Percentiles rank a stretch among this genome's conserved stretches.
phyloP scores from a whole-genome alignment of 139 green algal genomes.

The Haematococcus sp. region DNA sequence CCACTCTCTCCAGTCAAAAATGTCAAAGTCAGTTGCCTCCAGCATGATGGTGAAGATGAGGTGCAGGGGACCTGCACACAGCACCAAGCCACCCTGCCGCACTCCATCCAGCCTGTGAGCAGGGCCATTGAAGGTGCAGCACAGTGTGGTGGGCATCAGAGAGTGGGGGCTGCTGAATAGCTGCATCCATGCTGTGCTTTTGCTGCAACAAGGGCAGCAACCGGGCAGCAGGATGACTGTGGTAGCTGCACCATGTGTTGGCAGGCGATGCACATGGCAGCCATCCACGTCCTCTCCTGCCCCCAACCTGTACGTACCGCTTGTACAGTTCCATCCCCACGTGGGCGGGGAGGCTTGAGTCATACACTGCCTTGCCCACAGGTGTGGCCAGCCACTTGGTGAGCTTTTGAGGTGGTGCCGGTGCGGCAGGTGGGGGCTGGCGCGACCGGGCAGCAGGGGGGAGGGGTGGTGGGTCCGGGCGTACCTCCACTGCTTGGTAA shows the following conservation, averaged over 20 bases:
- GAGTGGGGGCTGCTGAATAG: too few species aligned
- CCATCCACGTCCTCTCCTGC: too few species aligned
- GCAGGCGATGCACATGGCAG: too few species aligned
- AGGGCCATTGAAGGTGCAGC: not conserved
- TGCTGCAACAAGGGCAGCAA: too few species aligned
- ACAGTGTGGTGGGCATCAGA: too few species aligned
- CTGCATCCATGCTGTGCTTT: too few species aligned
- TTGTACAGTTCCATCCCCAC: constrained; percentile 45
- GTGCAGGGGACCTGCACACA: constrained; percentile 1
- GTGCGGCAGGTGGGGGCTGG: not conserved
- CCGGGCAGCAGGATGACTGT: too few species aligned
- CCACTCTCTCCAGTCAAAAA: not conserved
- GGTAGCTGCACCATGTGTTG: too few species aligned
- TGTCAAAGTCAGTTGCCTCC: not conserved
- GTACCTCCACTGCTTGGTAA: not conserved
- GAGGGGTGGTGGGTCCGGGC: not conserved
- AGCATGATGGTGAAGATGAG: constrained; percentile 9
- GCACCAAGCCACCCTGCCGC: not conserved
- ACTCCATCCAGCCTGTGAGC: not conserved
- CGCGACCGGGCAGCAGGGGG: not conserved
- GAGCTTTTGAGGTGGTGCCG: not conserved
- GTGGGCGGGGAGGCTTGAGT: constrained; percentile 38
- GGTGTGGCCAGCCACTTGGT: constrained; percentile 31
- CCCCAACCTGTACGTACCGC: not conserved
- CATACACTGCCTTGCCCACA: constrained; percentile 55